Conservation (phyloP, 2,329 filamentous ascomycete species). For the Sarocladium oryzae region DNA sequence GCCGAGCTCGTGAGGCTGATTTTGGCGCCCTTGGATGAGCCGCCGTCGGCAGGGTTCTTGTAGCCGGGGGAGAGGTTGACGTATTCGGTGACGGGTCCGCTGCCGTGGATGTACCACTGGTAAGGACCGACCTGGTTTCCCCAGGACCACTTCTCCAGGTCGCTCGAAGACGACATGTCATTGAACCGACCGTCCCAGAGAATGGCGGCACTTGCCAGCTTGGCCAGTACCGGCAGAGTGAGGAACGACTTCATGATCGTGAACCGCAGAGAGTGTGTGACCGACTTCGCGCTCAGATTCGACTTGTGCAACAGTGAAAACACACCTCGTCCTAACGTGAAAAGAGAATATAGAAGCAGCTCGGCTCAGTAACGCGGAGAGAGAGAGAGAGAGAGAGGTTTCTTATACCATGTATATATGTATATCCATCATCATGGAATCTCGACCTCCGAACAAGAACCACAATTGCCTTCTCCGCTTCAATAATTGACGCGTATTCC, state of each 20-base stretch:
- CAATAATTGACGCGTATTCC: no score
- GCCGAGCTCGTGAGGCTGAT: conserved; percentile 59
- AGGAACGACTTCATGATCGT: conserved; percentile 10
- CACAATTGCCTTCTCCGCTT: no score
- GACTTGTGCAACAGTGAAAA: no score
- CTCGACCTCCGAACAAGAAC: no score
- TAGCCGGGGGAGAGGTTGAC: conserved; percentile 52
- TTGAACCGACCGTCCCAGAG: conserved; percentile 64
- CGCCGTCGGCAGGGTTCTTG: conserved; percentile 60
- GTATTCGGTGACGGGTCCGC: conserved; percentile 48
- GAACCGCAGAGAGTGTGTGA: no score
- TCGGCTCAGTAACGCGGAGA: no score
- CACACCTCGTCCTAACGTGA: no score
- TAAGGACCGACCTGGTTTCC: conserved; percentile 63
- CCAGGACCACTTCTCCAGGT: conserved; percentile 59
- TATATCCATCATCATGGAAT: no score
- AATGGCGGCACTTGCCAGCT: conserved; percentile 19
- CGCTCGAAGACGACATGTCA: conserved; percentile 43
- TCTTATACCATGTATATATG: no score
- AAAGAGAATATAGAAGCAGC: no score
- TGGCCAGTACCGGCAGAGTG: conserved; percentile 4
- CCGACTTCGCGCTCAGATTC: no score
- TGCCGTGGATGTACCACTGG: conserved; percentile 72
- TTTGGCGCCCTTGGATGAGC: conserved; percentile 58
- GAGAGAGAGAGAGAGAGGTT: no score